Percentiles rank a stretch among this genome's conserved stretches.
These are phyloP conservation scores for Colletotrichum sojae DNA, from an alignment of 2,329 filamentous ascomycete species.

Conservation along the genomic window DNA sequence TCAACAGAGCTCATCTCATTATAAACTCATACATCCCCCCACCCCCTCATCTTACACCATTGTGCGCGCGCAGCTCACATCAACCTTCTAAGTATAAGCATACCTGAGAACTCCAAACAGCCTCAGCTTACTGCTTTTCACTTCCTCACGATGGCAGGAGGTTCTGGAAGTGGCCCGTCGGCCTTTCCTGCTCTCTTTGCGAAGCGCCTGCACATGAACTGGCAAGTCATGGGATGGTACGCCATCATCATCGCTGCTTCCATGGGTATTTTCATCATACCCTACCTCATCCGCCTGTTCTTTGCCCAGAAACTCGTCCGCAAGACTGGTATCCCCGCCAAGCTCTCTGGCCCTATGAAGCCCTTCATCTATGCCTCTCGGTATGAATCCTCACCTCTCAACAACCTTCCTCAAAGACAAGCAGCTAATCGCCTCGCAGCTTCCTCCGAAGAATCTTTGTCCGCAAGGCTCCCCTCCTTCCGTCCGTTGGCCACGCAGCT, in stretches of 20 bases:
- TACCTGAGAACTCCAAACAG: not conserved
- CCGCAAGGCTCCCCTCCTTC: slow-evolving; percentile 36
- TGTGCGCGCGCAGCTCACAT: not conserved
- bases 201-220: slow-evolving; percentile 43
- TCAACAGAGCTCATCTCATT: slow-evolving; percentile 3
- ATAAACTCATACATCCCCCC: slow-evolving; percentile 25
- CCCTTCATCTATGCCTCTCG: slow-evolving; percentile 36
- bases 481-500: slow-evolving; percentile 48
- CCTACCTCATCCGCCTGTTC: slow-evolving; percentile 33
- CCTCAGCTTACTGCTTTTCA: not conserved
- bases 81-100: not conserved
- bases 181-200: slow-evolving; percentile 35
- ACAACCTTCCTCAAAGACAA: no score
- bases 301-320: slow-evolving; percentile 6
- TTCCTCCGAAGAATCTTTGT: slow-evolving; percentile 31
- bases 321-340: slow-evolving; percentile 24
- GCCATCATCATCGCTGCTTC: slow-evolving; percentile 33
- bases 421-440: slow-evolving; percentile 21
- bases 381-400: slow-evolving; percentile 19
- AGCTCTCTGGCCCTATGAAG: slow-evolving; percentile 9
- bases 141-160: slow-evolving; percentile 24
- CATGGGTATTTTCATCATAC: slow-evolving; percentile 31
- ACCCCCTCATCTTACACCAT: not conserved
- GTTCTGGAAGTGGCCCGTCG: slow-evolving; percentile 19
- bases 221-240: slow-evolving; percentile 45